A percentile compares a stretch with the other conserved stretches of the same genome.
phyloP scores from a whole-genome alignment of 805 yeast genomes.

The Lachancea fermentati region DNA sequence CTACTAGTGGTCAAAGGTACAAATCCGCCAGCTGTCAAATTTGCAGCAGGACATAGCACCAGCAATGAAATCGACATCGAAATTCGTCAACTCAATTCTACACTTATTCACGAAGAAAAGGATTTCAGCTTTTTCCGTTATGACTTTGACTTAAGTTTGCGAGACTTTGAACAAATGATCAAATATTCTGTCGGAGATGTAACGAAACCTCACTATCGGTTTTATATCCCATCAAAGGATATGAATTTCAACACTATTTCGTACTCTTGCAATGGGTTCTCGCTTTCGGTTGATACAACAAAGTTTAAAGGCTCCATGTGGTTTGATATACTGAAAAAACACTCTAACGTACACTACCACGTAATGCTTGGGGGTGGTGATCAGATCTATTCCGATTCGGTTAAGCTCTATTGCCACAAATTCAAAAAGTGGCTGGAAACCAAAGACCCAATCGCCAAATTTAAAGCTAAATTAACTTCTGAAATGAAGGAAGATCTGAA shows the following conservation, averaged over 20 bases:
- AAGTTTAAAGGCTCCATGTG: slow-evolving; percentile 73
- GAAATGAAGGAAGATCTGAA: slow-evolving; percentile 52
- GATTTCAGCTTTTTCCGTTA: slow-evolving; percentile 64
- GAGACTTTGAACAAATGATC: slow-evolving; percentile 51
- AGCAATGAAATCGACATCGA: slow-evolving; percentile 3
- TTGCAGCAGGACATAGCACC: slow-evolving; percentile 27
- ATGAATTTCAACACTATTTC: slow-evolving; percentile 79
- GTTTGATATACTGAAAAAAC: slow-evolving; percentile 75
- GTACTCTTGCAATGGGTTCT: slow-evolving; percentile 88
- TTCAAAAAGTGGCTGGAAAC: slow-evolving; percentile 61
- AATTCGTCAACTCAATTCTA: slow-evolving; percentile 44
- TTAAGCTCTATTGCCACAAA: slow-evolving; percentile 50
- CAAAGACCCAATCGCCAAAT: slow-evolving; percentile 43
- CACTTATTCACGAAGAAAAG: slow-evolving; percentile 38
- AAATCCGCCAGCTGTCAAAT: slow-evolving; percentile 27
- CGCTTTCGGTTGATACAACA: slow-evolving; percentile 61
- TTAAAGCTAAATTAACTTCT: slow-evolving; percentile 38
- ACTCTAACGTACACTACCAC: slow-evolving; percentile 62
- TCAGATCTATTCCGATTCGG: slow-evolving; percentile 84
- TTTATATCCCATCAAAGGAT: slow-evolving; percentile 57
- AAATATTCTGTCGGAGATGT: slow-evolving; percentile 53
- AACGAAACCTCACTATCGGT: slow-evolving; percentile 45
- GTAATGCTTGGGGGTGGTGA: slow-evolving; percentile 99
- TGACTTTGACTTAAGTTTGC: slow-evolving; percentile 45
- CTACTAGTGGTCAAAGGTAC: slow-evolving; percentile 54